A percentile compares a stretch with the other conserved stretches of the same genome.
Conservation (phyloP, 2,329 filamentous ascomycete species). For the Colletotrichum paranaense region DNA sequence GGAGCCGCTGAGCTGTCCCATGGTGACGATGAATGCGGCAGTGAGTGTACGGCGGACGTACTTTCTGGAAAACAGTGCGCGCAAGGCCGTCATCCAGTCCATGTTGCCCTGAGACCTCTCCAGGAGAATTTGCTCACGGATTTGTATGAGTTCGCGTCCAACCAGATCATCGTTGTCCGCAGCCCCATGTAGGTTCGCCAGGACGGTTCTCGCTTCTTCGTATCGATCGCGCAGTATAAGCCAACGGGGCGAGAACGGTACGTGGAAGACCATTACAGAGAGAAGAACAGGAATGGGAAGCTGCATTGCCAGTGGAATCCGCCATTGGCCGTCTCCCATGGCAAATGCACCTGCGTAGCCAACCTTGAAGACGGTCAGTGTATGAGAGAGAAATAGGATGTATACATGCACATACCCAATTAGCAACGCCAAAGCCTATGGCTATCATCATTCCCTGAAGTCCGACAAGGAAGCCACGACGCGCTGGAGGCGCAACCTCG, state of each 20-base stretch:
- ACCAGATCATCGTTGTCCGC: not conserved
- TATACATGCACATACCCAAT: slow-evolving; percentile 45
- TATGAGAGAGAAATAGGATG: not conserved
- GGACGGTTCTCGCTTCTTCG: slow-evolving; percentile 40
- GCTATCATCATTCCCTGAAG: slow-evolving; percentile 48
- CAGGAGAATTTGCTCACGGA: not conserved
- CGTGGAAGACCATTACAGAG: slow-evolving; percentile 36
- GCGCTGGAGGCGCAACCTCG: slow-evolving; percentile 41
- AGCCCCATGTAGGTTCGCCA: slow-evolving; percentile 9
- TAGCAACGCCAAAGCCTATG: slow-evolving; percentile 50
- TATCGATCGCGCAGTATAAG: slow-evolving; percentile 36
- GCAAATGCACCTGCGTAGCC: slow-evolving; percentile 50
- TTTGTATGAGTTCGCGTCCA: not conserved
- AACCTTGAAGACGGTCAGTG: not conserved
- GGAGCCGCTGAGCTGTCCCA: slow-evolving; percentile 42
- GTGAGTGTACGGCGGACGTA: slow-evolving; percentile 43
- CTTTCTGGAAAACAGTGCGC: slow-evolving; percentile 41
- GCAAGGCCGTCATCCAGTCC: not conserved
- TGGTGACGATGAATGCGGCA: slow-evolving; percentile 44
- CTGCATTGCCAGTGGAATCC: slow-evolving; percentile 48
- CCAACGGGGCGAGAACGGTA: slow-evolving; percentile 45
- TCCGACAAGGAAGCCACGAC: slow-evolving; percentile 41
- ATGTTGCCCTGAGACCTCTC: not conserved
- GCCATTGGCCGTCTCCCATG: slow-evolving; percentile 45
- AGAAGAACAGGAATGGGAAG: slow-evolving; percentile 40